These are phyloP conservation scores for Punica granatum DNA, from an alignment of 345 rosid species.

Conservation along the genomic window DNA sequence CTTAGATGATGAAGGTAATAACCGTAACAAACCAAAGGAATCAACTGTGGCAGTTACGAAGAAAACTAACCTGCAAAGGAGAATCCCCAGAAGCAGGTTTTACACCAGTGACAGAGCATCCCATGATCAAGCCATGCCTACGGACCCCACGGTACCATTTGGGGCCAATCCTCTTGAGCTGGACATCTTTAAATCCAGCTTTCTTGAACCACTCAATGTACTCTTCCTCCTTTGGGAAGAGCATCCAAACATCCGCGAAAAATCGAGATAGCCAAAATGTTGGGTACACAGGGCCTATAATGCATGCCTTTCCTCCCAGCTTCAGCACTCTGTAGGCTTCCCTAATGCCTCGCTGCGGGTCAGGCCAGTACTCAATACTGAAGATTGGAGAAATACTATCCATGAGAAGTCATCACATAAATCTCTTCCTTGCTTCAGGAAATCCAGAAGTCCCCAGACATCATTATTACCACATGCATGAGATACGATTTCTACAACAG, in stretches of 20 bases:
- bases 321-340: slow-evolving; percentile 97
- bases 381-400: slow-evolving; percentile 6
- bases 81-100: slow-evolving; percentile 97
- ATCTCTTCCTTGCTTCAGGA: background rate
- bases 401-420: background rate
- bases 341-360: slow-evolving; percentile 91
- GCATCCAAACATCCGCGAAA: slow-evolving; percentile 99
- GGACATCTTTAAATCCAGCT: slow-evolving; percentile 91
- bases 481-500: background rate
- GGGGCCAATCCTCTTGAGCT: slow-evolving; percentile 94
- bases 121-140: slow-evolving; percentile 95
- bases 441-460: background rate
- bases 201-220: slow-evolving; percentile 90
- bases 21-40: background rate
- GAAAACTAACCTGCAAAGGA: slow-evolving; percentile 67
- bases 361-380: slow-evolving; percentile 99
- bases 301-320: slow-evolving; percentile 82
- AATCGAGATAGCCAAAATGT: slow-evolving; percentile 94
- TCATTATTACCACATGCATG: background rate
- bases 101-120: slow-evolving; percentile 95
- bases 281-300: slow-evolving; percentile 96
- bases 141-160: slow-evolving; percentile 99
- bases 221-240: slow-evolving; percentile 99
- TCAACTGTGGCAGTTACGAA: background rate
- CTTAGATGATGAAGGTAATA: background rate